A percentile compares a stretch with the other conserved stretches of the same genome.
phyloP scores from a whole-genome alignment of 352 stramenopile genomes.

The Phytopythium ostracodes region DNA sequence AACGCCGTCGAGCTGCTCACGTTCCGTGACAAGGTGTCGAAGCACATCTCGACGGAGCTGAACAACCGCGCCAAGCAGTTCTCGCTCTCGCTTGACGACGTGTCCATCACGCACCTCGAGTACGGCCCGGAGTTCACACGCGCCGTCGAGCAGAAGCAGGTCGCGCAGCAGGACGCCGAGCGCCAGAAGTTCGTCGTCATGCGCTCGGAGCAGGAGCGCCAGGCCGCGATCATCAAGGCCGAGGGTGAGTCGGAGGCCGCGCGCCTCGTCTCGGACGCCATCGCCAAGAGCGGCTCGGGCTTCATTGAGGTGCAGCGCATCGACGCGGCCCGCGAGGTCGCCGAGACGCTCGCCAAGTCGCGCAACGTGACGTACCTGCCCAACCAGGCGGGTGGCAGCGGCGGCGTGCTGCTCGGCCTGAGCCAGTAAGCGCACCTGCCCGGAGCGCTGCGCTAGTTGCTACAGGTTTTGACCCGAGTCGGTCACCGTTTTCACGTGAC shows the following conservation, averaged over 20 bases:
- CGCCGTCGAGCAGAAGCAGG: conserved; percentile 99
- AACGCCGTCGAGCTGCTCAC: conserved; percentile 99
- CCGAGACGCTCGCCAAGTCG: conserved; percentile 94
- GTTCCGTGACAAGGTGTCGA: conserved; percentile 97
- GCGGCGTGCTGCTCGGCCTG: conserved; percentile 80
- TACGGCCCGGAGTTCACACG: conserved; percentile 99
- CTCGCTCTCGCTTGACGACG: conserved; percentile 98
- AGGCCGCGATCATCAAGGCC: conserved; percentile 90
- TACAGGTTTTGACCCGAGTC: not conserved
- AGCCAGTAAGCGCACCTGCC: conserved; percentile 35
- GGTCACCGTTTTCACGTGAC: not conserved
- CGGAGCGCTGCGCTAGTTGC: not conserved
- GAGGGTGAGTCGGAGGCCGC: conserved; percentile 98
- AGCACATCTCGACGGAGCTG: conserved; percentile 96
- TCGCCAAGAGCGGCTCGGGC: conserved; percentile 96
- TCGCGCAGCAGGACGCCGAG: conserved; percentile 99
- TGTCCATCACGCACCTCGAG: conserved; percentile 99
- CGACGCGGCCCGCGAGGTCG: conserved; percentile 99
- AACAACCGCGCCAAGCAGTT: conserved; percentile 96
- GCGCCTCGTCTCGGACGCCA: conserved; percentile 96
- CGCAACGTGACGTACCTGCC: conserved; percentile 99
- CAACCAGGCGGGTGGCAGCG: conserved; percentile 80
- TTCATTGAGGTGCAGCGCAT: conserved; percentile 99
- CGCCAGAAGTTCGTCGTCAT: conserved; percentile 99
- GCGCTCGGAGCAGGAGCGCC: conserved; percentile 98